phyloP scores from a whole-genome alignment of 805 yeast species.

The Wickerhamiella cacticola region DNA sequence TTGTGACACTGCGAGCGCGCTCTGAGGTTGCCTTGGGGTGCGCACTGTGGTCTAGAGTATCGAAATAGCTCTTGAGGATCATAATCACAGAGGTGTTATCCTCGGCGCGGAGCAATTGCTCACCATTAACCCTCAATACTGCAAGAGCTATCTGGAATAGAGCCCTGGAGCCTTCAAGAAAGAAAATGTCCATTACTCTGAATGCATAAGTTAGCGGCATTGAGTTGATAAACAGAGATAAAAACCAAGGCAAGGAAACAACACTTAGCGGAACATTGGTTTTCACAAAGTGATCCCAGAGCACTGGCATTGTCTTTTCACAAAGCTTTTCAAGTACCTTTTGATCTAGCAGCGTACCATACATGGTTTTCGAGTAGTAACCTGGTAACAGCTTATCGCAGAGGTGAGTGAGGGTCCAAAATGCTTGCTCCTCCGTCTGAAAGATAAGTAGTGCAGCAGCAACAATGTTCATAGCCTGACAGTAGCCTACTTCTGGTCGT shows the following conservation, averaged over 20 bases:
- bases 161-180: constrained; percentile 78
- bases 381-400: constrained; percentile 89
- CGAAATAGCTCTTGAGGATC: constrained; percentile 70
- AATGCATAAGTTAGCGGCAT: constrained; percentile 94
- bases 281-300: constrained; percentile 69
- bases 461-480: constrained; percentile 95
- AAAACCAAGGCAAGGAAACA: constrained; percentile 91
- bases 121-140: constrained; percentile 78
- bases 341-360: constrained; percentile 90
- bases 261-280: constrained; percentile 86
- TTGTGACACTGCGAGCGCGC: constrained; percentile 55
- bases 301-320: constrained; percentile 74
- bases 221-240: constrained; percentile 76
- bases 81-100: constrained; percentile 92
- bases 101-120: constrained; percentile 58
- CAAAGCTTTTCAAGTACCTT: constrained; percentile 85
- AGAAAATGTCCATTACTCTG: constrained; percentile 79
- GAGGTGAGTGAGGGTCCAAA: constrained; percentile 72
- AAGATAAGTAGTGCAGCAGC: constrained; percentile 39
- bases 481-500: constrained; percentile 92
- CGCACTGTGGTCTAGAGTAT: constrained; percentile 63
- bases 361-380: constrained; percentile 93
- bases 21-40: constrained; percentile 59
- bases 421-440: constrained; percentile 95
- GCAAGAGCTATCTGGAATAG: constrained; percentile 91